phyloP scores from a whole-genome alignment of 2,329 filamentous ascomycete species.

The Aspergillus felis region DNA sequence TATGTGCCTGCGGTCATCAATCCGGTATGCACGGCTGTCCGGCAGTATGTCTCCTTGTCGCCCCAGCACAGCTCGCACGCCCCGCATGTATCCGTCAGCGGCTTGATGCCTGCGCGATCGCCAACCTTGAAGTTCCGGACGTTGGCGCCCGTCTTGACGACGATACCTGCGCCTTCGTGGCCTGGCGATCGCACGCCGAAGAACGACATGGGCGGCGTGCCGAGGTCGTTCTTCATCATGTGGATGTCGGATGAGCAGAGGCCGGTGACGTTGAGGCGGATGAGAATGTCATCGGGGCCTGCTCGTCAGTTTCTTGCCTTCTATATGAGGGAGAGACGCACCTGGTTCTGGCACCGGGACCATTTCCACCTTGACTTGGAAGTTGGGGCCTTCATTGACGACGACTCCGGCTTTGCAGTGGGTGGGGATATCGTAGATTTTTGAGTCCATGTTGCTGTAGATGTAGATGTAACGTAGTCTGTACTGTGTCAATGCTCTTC shows the following conservation, averaged over 20 bases:
- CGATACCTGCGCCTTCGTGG: constrained; percentile 56
- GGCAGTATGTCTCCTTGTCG: constrained; percentile 50
- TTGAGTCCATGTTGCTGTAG: constrained; percentile 8
- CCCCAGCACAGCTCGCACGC: constrained; percentile 50
- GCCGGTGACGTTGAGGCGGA: constrained; percentile 56
- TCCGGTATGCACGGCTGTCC: constrained; percentile 30
- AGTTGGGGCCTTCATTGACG: constrained; percentile 49
- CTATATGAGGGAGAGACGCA: constrained; percentile 11
- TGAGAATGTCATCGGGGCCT: constrained; percentile 54
- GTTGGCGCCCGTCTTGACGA: constrained; percentile 53
- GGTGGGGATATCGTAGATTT: constrained; percentile 38
- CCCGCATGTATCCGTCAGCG: constrained; percentile 50
- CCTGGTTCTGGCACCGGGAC: constrained; percentile 49
- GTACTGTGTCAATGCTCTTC: not conserved
- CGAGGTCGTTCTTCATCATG: constrained; percentile 54
- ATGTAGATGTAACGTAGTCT: not conserved
- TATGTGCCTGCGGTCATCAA: constrained; percentile 50
- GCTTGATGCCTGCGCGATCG: constrained; percentile 52
- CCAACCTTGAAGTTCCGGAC: constrained; percentile 53
- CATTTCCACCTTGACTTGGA: constrained; percentile 45
- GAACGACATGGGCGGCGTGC: constrained; percentile 43
- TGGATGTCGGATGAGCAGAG: constrained; percentile 58
- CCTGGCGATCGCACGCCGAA: constrained; percentile 47
- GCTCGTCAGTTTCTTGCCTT: not conserved
- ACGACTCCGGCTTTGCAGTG: constrained; percentile 51